Conservation (phyloP, 345 rosid genomes). For the Erucastrum elatum region DNA sequence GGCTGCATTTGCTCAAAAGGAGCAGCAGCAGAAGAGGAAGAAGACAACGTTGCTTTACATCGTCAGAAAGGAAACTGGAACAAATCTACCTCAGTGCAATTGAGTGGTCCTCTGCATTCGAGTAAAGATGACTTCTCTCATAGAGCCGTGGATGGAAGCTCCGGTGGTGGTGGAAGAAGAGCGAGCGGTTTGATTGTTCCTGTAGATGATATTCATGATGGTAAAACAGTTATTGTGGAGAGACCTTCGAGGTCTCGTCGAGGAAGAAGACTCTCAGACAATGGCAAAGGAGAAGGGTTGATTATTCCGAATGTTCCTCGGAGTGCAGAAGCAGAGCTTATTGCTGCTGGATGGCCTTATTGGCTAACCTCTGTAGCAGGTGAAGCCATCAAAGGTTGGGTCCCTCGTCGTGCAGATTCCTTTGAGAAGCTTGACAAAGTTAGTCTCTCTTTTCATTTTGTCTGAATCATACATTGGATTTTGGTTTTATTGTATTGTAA, state of each 20-base stretch:
- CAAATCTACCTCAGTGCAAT: conserved; percentile 52
- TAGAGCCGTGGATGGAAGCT: conserved; percentile 33
- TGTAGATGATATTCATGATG: conserved; percentile 39
- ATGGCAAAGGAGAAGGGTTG: conserved; percentile 32
- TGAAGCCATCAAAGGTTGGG: conserved; percentile 84
- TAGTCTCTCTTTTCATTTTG: conserved; percentile 22
- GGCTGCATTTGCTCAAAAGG: conserved; percentile 93
- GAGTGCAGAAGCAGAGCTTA: conserved; percentile 54
- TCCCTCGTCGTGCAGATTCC: conserved; percentile 72
- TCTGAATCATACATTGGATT: neutral
- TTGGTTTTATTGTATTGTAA: neutral
- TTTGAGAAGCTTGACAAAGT: conserved; percentile 87
- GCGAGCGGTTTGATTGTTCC: conserved; percentile 36
- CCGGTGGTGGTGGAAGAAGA: conserved; percentile 37
- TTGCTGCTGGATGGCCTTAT: conserved; percentile 81
- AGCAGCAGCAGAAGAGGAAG: conserved; percentile 44
- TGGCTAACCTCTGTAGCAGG: conserved; percentile 88
- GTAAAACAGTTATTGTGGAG: conserved; percentile 36
- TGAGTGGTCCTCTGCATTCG: conserved; percentile 52
- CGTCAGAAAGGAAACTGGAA: conserved; percentile 41
- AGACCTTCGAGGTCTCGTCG: conserved; percentile 44
- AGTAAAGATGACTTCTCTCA: conserved; percentile 46
- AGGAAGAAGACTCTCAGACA: conserved; percentile 48
- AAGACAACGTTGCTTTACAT: conserved; percentile 9
- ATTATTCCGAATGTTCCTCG: conserved; percentile 43